phyloP scores from a whole-genome alignment of 2,329 filamentous ascomycete genomes.

The Cladosporium sphaerospermum region DNA sequence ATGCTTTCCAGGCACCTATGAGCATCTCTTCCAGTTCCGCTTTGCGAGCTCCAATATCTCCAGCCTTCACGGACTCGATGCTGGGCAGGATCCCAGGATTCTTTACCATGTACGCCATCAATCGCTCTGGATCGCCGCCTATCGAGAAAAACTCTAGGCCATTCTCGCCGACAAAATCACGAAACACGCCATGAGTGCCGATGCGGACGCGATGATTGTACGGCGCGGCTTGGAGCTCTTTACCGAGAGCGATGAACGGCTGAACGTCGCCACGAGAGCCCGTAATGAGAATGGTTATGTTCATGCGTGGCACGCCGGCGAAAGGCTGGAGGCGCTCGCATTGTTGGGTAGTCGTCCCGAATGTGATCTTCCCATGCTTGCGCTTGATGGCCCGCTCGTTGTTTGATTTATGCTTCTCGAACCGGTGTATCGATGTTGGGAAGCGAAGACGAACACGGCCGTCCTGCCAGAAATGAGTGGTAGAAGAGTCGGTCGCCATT shows the following conservation, averaged over 20 bases:
- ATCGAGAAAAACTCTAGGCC: slow-evolving; percentile 71
- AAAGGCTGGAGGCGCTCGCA: slow-evolving; percentile 5
- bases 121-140: slow-evolving; percentile 64
- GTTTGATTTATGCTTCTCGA: background rate
- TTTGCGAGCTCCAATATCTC: slow-evolving; percentile 22
- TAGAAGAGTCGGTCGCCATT: no score
- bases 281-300: slow-evolving; percentile 69
- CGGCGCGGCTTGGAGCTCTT: slow-evolving; percentile 49
- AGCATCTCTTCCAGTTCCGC: slow-evolving; percentile 22
- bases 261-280: slow-evolving; percentile 71
- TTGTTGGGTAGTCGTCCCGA: background rate
- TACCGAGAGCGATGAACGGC: slow-evolving; percentile 65
- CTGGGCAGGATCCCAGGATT: slow-evolving; percentile 28
- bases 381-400: background rate
- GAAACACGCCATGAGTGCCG: slow-evolving; percentile 65
- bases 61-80: slow-evolving; percentile 19
- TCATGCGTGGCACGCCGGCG: slow-evolving; percentile 36
- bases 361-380: slow-evolving; percentile 1
- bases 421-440: no score
- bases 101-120: slow-evolving; percentile 50
- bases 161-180: slow-evolving; percentile 61
- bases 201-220: slow-evolving; percentile 68
- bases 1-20: slow-evolving; percentile 25
- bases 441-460: no score
- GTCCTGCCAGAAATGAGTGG: no score